Percentiles rank a stretch among this genome's conserved stretches.
Conservation (phyloP, 2,329 filamentous ascomycete genomes). For the Hypoxylon sp. region DNA sequence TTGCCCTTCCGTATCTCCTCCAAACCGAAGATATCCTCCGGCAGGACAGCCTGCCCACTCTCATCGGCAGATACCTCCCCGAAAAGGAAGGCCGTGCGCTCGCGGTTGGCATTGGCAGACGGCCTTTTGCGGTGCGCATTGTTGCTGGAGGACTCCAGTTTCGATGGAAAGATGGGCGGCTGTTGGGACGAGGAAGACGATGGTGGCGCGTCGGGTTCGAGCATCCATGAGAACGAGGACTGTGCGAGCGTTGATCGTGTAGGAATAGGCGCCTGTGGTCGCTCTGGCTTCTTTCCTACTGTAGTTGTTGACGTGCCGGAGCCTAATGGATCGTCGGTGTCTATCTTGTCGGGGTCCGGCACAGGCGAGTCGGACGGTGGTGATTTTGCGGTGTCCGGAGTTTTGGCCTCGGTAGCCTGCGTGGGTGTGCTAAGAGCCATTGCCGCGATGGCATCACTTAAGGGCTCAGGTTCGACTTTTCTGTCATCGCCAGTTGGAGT, state of each 20-base stretch:
- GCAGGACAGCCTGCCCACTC: slow-evolving; percentile 56
- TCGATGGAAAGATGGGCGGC: slow-evolving; percentile 46
- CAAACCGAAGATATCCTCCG: slow-evolving; percentile 70
- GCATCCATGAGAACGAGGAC: slow-evolving; percentile 85
- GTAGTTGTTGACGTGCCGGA: slow-evolving; percentile 36
- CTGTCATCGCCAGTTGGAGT: slow-evolving; percentile 14
- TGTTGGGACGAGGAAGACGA: slow-evolving; percentile 35
- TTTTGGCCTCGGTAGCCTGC: slow-evolving; percentile 36
- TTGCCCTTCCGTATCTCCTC: slow-evolving; percentile 62
- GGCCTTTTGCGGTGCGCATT: slow-evolving; percentile 58
- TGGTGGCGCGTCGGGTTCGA: slow-evolving; percentile 67
- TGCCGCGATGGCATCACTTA: slow-evolving; percentile 50
- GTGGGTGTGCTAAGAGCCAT: slow-evolving; percentile 48
- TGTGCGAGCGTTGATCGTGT: slow-evolving; percentile 78
- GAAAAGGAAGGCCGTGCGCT: slow-evolving; percentile 72
- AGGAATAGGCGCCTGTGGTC: slow-evolving; percentile 63
- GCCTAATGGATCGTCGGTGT: slow-evolving; percentile 49
- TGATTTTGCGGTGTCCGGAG: slow-evolving; percentile 20
- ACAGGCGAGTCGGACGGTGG: slow-evolving; percentile 3
- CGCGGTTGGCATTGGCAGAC: slow-evolving; percentile 63
- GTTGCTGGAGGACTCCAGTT: slow-evolving; percentile 44
- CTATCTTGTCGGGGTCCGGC: slow-evolving; percentile 30
- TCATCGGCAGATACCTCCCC: slow-evolving; percentile 64
- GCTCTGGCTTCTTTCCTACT: slow-evolving; percentile 51
- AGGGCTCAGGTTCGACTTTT: slow-evolving; percentile 41